Evolutionary conservation across 257 asterid genomes (phyloP).

Genomic region (Echium plantagineum): DNA sequence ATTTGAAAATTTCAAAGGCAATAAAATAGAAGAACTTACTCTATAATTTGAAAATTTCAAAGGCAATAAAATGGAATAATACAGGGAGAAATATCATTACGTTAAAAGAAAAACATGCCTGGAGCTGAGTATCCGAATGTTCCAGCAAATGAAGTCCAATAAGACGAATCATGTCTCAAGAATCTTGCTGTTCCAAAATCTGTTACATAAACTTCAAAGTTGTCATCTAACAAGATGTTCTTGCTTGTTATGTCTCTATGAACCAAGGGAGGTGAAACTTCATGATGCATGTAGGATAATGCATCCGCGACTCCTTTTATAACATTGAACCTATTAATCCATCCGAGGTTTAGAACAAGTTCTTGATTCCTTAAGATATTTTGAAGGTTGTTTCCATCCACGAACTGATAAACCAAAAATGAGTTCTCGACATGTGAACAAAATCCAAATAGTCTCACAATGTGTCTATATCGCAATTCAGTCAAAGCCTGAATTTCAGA

Average conservation of each 20-base stretch:
- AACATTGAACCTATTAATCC: slow-evolving; percentile 18
- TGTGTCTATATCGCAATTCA: slow-evolving; percentile 21
- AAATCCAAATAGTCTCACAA: too few relatives aligned
- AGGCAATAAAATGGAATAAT: too few relatives aligned
- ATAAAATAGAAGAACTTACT: neutral
- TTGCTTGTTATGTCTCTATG: slow-evolving; percentile 34
- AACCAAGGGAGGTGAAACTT: too few relatives aligned
- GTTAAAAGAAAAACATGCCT: too few relatives aligned
- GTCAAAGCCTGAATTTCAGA: slow-evolving; percentile 21
- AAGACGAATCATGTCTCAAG: slow-evolving; percentile 12
- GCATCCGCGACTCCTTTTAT: slow-evolving; percentile 24
- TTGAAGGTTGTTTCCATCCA: slow-evolving; percentile 22
- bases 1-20: neutral
- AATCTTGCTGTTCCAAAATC: slow-evolving; percentile 23
- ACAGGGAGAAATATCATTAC: neutral
- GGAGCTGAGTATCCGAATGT: slow-evolving; percentile 28
- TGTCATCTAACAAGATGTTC: slow-evolving; percentile 18
- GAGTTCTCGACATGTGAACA: too few relatives aligned
- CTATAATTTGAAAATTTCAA: too few relatives aligned
- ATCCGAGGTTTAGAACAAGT: slow-evolving; percentile 13
- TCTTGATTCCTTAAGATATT: slow-evolving; percentile 11
- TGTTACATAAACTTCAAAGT: slow-evolving; percentile 11
- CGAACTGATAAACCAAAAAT: slow-evolving; percentile 23
- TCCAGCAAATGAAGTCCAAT: slow-evolving; percentile 23
- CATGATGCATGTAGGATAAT: slow-evolving; percentile 31